A percentile compares a stretch with the other conserved stretches of the same genome.
Evolutionary conservation across 495 filamentous ascomycete genomes (phyloP).

Genomic region (Pseudoneurospora amorphoporcata): DNA sequence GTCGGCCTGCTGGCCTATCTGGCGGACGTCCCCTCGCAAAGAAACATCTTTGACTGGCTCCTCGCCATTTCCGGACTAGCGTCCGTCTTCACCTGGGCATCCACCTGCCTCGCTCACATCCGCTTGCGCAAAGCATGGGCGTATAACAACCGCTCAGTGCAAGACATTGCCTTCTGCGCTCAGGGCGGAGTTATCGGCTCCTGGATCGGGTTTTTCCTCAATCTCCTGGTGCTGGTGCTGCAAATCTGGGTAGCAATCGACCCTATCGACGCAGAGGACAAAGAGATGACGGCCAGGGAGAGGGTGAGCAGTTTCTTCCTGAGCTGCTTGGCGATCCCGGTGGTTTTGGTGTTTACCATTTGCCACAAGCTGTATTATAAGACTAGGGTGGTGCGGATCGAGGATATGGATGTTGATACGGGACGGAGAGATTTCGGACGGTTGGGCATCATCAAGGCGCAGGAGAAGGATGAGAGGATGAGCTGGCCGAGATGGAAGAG

Average conservation of each 20-base stretch:
- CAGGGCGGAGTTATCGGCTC: conserved; percentile 76
- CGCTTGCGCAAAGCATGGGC: conserved; percentile 79
- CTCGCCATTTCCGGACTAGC: conserved; percentile 80
- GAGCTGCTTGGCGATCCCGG: conserved; percentile 69
- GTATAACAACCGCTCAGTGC: conserved; percentile 56
- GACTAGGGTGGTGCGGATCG: conserved; percentile 54
- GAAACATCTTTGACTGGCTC: conserved; percentile 73
- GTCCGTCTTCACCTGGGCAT: conserved; percentile 89
- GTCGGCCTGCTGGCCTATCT: conserved; percentile 75
- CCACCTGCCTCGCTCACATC: conserved; percentile 81
- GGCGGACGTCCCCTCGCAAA: conserved; percentile 51
- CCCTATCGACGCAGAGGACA: conserved; percentile 37
- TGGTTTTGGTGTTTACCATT: conserved; percentile 68
- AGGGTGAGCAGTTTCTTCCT: conserved; percentile 57
- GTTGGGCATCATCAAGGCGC: conserved; percentile 65
- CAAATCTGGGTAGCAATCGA: conserved; percentile 87
- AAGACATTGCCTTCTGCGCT: conserved; percentile 74
- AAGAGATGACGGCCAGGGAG: conserved; percentile 28
- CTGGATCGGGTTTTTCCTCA: conserved; percentile 75
- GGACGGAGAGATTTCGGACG: conserved; percentile 77
- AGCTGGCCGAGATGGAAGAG: conserved; percentile 85
- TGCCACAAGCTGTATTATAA: conserved; percentile 66
- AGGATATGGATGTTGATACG: conserved; percentile 79
- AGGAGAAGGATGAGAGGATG: conserved; percentile 67
- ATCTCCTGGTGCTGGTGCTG: conserved; percentile 65